Conservation (phyloP, 1,139 yeast species). For the Meyerozyma carpophila region DNA sequence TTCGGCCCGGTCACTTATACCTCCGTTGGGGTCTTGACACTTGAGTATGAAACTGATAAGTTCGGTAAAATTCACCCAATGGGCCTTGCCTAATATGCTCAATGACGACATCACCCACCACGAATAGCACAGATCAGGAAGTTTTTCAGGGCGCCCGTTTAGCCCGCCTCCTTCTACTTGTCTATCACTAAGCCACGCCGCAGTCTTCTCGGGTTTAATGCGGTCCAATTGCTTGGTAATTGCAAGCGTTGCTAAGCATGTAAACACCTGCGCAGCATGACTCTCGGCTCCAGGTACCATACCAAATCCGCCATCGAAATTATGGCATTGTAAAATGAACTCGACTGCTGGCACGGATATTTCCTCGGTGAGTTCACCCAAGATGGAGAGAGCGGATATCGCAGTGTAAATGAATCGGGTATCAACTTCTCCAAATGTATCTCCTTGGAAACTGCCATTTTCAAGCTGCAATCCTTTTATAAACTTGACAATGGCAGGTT, state of each 20-base stretch:
- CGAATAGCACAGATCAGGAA: conserved; percentile 94
- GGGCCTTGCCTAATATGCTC: conserved; percentile 56
- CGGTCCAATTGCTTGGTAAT: conserved; percentile 56
- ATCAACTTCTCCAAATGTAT: conserved; percentile 85
- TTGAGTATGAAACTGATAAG: conserved; percentile 61
- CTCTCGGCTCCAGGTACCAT: conserved; percentile 91
- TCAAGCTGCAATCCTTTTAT: conserved; percentile 55
- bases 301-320: conserved; percentile 96
- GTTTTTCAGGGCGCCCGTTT: conserved; percentile 93
- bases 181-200: conserved; percentile 86
- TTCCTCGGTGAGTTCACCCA: conserved; percentile 57
- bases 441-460: conserved; percentile 88
- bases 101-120: conserved; percentile 95
- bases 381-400: conserved; percentile 62
- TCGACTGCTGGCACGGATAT: conserved; percentile 60
- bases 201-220: conserved; percentile 48
- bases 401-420: conserved; percentile 87
- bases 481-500: conserved; percentile 26
- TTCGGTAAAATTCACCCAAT: conserved; percentile 69
- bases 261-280: conserved; percentile 90
- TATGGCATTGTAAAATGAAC: conserved; percentile 66
- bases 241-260: conserved; percentile 77
- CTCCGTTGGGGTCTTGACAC: conserved; percentile 85
- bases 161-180: conserved; percentile 90
- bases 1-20: conserved; percentile 86